These are phyloP conservation scores for Aspergillus biplanus DNA, from an alignment of 495 filamentous ascomycete genomes.

Conservation along the genomic window DNA sequence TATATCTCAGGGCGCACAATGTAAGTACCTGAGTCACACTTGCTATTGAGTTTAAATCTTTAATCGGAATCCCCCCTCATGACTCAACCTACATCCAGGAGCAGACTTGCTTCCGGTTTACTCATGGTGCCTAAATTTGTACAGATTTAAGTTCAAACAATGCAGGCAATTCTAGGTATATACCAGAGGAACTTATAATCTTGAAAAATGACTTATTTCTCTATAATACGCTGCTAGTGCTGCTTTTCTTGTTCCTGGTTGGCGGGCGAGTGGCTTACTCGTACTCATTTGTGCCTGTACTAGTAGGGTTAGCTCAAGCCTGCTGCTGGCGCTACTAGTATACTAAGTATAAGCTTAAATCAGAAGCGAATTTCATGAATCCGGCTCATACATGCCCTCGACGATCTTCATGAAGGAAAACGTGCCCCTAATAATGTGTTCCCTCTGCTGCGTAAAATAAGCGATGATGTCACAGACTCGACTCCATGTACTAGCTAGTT, in stretches of 20 bases:
- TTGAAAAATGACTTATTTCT: too few relatives aligned
- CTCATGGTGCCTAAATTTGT: too few relatives aligned
- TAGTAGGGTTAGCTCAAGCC: background rate
- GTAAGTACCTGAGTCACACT: too few relatives aligned
- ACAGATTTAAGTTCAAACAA: too few relatives aligned
- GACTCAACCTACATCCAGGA: too few relatives aligned
- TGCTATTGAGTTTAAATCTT: too few relatives aligned
- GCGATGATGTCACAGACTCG: slow-evolving; percentile 4
- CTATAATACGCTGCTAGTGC: too few relatives aligned
- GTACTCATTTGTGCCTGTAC: background rate
- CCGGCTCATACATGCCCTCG: background rate
- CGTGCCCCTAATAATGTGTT: background rate
- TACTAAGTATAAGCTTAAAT: slow-evolving; percentile 21
- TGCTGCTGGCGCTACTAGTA: background rate
- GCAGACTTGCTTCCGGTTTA: too few relatives aligned
- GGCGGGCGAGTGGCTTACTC: background rate
- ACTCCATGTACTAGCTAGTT: background rate
- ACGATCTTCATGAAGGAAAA: background rate
- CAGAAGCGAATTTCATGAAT: background rate
- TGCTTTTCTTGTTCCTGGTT: background rate
- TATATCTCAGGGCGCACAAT: too few relatives aligned
- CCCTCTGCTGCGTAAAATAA: background rate
- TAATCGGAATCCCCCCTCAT: too few relatives aligned
- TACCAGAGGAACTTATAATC: too few relatives aligned
- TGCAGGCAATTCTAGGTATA: too few relatives aligned